Percentiles rank a stretch among this genome's conserved stretches.
These are phyloP conservation scores for Diplodia scrobiculata DNA, from an alignment of 2,329 filamentous ascomycete species.

Conservation along the genomic window DNA sequence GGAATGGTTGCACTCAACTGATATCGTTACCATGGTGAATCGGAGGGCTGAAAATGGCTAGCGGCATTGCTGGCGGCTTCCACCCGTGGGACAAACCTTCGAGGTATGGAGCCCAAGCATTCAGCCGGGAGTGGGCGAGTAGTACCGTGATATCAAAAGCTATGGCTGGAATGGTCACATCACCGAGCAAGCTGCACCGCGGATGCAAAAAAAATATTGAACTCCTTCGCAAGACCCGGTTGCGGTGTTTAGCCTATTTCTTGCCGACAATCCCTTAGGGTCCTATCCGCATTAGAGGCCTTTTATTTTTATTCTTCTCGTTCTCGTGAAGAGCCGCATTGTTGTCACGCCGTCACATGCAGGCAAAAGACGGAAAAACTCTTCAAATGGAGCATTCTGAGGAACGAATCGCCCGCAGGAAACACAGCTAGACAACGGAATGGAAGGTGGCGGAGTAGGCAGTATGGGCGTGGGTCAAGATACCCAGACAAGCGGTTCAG, in stretches of 20 bases:
- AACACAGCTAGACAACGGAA: not conserved
- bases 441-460: not conserved
- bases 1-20: not conserved
- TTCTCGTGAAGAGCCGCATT: not conserved
- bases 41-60: not conserved
- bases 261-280: slow-evolving; percentile 9
- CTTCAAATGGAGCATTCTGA: not conserved
- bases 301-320: not conserved
- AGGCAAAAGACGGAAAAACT: not conserved
- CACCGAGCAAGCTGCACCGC: not conserved
- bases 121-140: not conserved
- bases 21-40: not conserved
- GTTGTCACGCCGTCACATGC: not conserved
- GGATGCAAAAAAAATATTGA: not conserved
- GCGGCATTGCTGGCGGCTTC: not conserved
- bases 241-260: slow-evolving; percentile 17
- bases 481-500: not conserved
- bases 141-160: not conserved
- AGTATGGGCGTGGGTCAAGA: not conserved
- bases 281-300: not conserved
- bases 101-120: not conserved
- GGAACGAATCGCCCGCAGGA: not conserved
- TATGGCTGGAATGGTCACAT: not conserved
- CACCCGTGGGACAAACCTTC: not conserved
- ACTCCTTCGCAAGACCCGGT: not conserved